A percentile compares a stretch with the other conserved stretches of the same genome.
Evolutionary conservation across 805 yeast species (phyloP).

Genomic region (Torulaspora microellipsoides): DNA sequence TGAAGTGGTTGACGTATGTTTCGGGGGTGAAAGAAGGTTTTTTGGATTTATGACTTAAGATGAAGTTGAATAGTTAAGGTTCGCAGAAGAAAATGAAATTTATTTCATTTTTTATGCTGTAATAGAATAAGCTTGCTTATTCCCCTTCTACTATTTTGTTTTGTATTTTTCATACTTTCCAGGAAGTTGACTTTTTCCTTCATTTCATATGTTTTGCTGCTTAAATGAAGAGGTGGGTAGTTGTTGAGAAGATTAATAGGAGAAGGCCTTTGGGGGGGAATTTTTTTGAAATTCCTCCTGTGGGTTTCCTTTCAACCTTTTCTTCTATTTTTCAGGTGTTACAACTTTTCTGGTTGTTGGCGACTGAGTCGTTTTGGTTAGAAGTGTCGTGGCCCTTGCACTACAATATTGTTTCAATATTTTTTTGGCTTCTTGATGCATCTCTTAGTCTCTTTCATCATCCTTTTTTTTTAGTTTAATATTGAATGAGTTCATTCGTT

Average conservation of each 20-base stretch:
- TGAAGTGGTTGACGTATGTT: too few species aligned
- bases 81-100: too few species aligned
- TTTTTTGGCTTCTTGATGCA: conserved; percentile 26
- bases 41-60: too few species aligned
- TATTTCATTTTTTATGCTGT: conserved; percentile 14
- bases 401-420: conserved; percentile 9
- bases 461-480: conserved; percentile 17
- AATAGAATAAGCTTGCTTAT: conserved; percentile 34
- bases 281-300: conserved; percentile 2
- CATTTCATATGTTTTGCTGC: too few species aligned
- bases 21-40: too few species aligned
- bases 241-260: too few species aligned
- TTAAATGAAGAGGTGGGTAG: too few species aligned
- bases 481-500: conserved; percentile 30
- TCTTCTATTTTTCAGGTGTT: neutral
- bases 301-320: neutral
- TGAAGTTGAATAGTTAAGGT: too few species aligned
- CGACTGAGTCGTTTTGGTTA: conserved; percentile 14
- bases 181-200: too few species aligned
- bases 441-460: conserved; percentile 26
- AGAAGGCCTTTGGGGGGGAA: too few species aligned
- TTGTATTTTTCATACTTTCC: too few species aligned
- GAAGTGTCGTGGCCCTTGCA: conserved; percentile 33
- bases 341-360: conserved; percentile 7
- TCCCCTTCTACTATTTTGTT: conserved; percentile 18